Evolutionary conservation across 768 basidiomycete genomes (phyloP), one percentile per base, ranked within the genome.

Genomic region (Kwoniella europaea): DNA sequence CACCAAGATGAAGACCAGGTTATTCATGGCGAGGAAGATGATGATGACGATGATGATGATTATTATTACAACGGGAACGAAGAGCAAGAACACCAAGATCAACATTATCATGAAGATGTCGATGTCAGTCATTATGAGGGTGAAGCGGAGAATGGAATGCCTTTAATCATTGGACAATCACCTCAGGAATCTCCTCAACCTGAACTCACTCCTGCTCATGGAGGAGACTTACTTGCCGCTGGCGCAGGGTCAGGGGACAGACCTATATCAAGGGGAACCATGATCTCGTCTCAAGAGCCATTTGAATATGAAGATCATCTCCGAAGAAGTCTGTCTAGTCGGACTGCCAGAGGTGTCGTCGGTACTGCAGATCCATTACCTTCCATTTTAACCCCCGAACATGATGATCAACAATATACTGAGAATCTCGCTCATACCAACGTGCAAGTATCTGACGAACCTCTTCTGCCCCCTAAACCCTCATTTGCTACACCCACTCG

Each of bases 251-350:
- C 64, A 4, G 68, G 67, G n/a, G 75, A 76, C 22, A 75, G 82
- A 55, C 71, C 82, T 0, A 62, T 58, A 1, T 83, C 82, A 1
- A 64, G 80, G 4, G 73, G 66, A 16, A 82, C 81, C 5, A 74
- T 67, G 41, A 63, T 63, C 2, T 83, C 82, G 2, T 65, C 67
- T 2, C 76, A 65, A 27, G 82, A 80, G 27, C 76, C 79, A 6
- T 83, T 82, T 69, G 80, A 83, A 55, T 83, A 83, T 60, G 80
- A 80, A 42, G 60, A 69, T 4, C 80, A 83, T 64, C 73, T 83
- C 0, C 67, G 80, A n/a, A 57, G 82, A 20, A 77, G 76, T 50
- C 55, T 82, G 7, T 80, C 79, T 0, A 74, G 69, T 61, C 69
- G 76, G 4, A 79, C 78, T 24, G 76, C 80, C 16, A 59, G 76